These are phyloP conservation scores for Heliamphora pulchella DNA, from an alignment of 179 eudicot species.

Conservation along the genomic window DNA sequence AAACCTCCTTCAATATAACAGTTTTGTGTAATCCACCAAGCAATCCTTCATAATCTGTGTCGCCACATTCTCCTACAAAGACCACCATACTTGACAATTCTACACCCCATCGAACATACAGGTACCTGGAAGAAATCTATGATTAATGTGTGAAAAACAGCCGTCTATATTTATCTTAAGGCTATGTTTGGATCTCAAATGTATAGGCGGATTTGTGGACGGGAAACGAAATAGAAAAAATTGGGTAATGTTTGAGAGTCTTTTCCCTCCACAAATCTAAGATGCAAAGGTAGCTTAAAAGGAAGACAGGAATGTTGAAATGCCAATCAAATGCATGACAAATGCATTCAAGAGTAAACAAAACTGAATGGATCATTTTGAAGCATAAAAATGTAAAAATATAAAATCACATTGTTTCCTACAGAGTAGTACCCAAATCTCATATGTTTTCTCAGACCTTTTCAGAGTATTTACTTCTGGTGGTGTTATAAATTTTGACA, in stretches of 20 bases:
- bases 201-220: too few species aligned
- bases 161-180: background rate
- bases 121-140: slow-evolving; percentile 25
- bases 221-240: too few species aligned
- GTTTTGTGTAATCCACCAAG: slow-evolving; percentile 45
- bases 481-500: background rate
- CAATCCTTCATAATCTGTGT: slow-evolving; percentile 47
- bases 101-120: slow-evolving; percentile 43
- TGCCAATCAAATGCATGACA: background rate
- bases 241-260: too few species aligned
- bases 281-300: background rate
- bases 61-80: slow-evolving; percentile 44
- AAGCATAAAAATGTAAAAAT: background rate
- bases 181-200: too few species aligned
- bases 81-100: slow-evolving; percentile 39
- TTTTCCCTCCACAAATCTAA: too few species aligned
- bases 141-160: background rate
- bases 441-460: background rate
- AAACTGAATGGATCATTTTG: background rate
- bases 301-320: background rate
- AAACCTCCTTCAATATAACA: slow-evolving; percentile 36
- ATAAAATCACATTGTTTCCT: background rate
- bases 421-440: background rate
- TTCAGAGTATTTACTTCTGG: background rate
- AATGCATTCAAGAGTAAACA: background rate